Evolutionary conservation across 768 basidiomycete genomes (phyloP).

Genomic region (Baorangia bicolor): DNA sequence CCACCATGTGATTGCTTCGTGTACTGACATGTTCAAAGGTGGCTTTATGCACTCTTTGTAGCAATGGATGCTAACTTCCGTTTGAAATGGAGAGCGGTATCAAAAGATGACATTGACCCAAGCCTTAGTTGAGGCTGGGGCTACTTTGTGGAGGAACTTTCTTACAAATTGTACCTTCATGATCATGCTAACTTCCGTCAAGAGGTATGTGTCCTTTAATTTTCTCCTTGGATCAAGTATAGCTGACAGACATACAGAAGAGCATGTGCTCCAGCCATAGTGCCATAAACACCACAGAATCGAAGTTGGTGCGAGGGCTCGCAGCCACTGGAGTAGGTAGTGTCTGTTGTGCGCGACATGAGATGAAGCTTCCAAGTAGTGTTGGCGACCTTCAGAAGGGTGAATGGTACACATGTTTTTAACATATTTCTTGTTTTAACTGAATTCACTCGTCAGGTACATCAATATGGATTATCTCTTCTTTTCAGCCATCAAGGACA

Average conservation of each 20-base stretch:
- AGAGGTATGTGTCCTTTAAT: no score
- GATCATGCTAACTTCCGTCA: background rate
- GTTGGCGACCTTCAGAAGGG: conserved; percentile 22
- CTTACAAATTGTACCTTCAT: conserved; percentile 15
- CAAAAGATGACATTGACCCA: conserved; percentile 13
- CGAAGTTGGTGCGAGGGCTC: background rate
- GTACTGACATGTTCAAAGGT: background rate
- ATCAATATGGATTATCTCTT: no score
- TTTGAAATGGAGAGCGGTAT: conserved; percentile 24
- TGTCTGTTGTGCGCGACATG: conserved; percentile 12
- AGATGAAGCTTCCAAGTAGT: conserved; percentile 12
- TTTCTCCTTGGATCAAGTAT: no score
- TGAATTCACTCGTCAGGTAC: no score
- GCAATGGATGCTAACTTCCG: no score
- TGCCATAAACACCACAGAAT: conserved; percentile 2
- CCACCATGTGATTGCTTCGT: background rate
- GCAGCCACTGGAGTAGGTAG: conserved; percentile 10
- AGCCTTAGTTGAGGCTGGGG: conserved; percentile 24
- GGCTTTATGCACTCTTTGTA: conserved; percentile 18
- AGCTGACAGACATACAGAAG: no score
- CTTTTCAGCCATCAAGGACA: no score
- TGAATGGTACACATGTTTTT: no score
- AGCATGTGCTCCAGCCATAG: conserved; percentile 16
- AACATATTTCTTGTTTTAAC: no score
- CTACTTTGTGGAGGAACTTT: conserved; percentile 24